Evolutionary conservation across 2,329 filamentous ascomycete genomes (phyloP).

Genomic region (Amesomyces nigricolor): DNA sequence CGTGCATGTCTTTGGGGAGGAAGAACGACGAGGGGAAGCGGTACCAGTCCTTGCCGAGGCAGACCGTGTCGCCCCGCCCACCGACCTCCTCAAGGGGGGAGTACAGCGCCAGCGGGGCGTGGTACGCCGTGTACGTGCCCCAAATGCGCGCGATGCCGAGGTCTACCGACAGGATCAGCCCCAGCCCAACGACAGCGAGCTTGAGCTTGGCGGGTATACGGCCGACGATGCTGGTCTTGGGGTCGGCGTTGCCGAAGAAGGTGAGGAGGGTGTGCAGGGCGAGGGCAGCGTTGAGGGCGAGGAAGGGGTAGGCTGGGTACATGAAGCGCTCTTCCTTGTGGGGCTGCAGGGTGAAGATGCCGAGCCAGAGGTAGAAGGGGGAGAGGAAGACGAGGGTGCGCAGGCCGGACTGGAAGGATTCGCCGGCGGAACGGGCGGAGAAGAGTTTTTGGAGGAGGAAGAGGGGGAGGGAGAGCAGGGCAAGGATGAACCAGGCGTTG

Average conservation of each 20-base stretch:
- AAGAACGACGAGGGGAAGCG: constrained; percentile 93
- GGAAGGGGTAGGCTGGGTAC: constrained; percentile 90
- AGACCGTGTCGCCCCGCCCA: constrained; percentile 63
- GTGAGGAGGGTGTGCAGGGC: constrained; percentile 74
- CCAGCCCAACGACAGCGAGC: constrained; percentile 53
- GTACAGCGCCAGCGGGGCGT: constrained; percentile 70
- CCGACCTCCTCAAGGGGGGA: constrained; percentile 56
- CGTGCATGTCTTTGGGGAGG: constrained; percentile 72
- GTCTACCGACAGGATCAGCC: constrained; percentile 59
- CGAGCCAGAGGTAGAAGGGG: constrained; percentile 93
- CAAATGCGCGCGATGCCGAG: constrained; percentile 66
- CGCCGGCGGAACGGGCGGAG: constrained; percentile 52
- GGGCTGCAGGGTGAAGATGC: constrained; percentile 83
- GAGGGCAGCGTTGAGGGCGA: constrained; percentile 83
- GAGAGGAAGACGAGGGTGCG: constrained; percentile 71
- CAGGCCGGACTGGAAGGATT: constrained; percentile 58
- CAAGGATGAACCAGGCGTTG: constrained; percentile 86
- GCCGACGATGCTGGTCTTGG: constrained; percentile 55
- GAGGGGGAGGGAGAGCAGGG: constrained; percentile 67
- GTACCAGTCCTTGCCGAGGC: constrained; percentile 97
- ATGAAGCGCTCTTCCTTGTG: constrained; percentile 99
- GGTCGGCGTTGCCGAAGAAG: constrained; percentile 65
- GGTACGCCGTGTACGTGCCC: constrained; percentile 76
- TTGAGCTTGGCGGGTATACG: constrained; percentile 73
- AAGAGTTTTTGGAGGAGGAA: constrained; percentile 67